Base-by-base conservation (phyloP, 2,329 filamentous ascomycete genomes). In the Colletotrichum filicis region DNA sequence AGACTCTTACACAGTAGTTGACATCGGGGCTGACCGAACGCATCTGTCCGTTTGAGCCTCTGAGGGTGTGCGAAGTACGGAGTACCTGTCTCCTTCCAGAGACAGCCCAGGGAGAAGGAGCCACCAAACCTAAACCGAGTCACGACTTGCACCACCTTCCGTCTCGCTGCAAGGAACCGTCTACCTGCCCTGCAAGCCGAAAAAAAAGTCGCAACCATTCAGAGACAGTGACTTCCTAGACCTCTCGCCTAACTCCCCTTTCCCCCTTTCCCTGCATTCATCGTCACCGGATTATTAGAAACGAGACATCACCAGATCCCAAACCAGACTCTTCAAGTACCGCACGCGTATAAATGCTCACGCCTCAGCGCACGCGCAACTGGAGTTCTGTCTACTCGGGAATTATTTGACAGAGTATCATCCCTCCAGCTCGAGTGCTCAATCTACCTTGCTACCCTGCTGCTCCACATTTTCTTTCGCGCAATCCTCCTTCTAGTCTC, bases 141-240 rank as follows among this genome's bases (percentile, higher is more conserved):
- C 46, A 65, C 56, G 56, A 35, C 64, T 46, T 60, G 37, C 66
- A 19, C n/a, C 58, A 53, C 19, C 53, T 24, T 24, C 53, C 53
- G 37, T 11, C 42, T 49, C 42, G 19, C 42, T 49, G 42, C 42
- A 49, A 49, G 42, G 42, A n/a, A 49, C 42, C 42, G 42, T 49
- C 12, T 19, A 11, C 19, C 19, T 49, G 42, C 42, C 42, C 42
- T 37, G 59, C 52, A 62, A 53, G 59, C 61, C 42, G 42, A n/a
- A 24, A 52, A 46, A 52, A 63, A 46, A 46, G 26, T 24, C 32
- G 64, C 64, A 66, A 60, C 49, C 70, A 64, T 72, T 63, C 55
- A 73, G 56, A 71, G 56, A 73, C 56, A 71, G 60, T 70, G 56
- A 32, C 59, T 59, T 61, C 60, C 66, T 66, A 61, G 58, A 66